Evolutionary conservation across 1,284 basidiomycete species (phyloP), one percentile per base, ranked within the genome.

Genomic region (Heterobasidion annosum): DNA sequence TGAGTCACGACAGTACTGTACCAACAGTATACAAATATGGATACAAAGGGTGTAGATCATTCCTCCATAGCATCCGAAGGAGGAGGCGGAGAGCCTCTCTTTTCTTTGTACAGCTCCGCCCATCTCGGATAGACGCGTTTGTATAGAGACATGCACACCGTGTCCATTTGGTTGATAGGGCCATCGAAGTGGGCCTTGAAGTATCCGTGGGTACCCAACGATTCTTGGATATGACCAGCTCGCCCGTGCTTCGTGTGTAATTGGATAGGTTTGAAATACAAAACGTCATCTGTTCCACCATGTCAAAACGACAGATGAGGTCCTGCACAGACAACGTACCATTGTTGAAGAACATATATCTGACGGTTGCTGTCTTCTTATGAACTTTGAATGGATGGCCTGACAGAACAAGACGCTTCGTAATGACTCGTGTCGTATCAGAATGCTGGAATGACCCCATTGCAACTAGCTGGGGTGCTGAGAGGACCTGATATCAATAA

Each of bases 121-220:
- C 92, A 95, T 66, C 86, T 88, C 2, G 93, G 93, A 68, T 83
- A 96, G 54, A 94, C 85, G 48, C 94, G 78, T 70, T 96, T 97
- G 72, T 95, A 96, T 56, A 97, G 64, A 48, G 84, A 82, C 90
- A 96, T 88, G 66, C 92, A 93, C 50, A 95, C 79, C 6, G 92
- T 94, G 63, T 96, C 94, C 93, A 98, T 97, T 73, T 98, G 95
- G 64, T 82, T 90, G 62, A 99, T 85, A 8, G 91, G 91, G 1
- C 92, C 93, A 65, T 98, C 96, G 69, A 99, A 99, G 67, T 93
- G 84, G 9, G 93, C 94, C 73, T 99, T 99, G 78, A 93, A 95
- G 72, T 98, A 98, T 10, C 96, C 97, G 65, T 99, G 96, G 25
- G 94, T 98, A 50, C 96, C 96, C n/a, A 99, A 79, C 6, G 91